phyloP scores from a whole-genome alignment of 352 stramenopile species.

The Globisporangium splendens region DNA sequence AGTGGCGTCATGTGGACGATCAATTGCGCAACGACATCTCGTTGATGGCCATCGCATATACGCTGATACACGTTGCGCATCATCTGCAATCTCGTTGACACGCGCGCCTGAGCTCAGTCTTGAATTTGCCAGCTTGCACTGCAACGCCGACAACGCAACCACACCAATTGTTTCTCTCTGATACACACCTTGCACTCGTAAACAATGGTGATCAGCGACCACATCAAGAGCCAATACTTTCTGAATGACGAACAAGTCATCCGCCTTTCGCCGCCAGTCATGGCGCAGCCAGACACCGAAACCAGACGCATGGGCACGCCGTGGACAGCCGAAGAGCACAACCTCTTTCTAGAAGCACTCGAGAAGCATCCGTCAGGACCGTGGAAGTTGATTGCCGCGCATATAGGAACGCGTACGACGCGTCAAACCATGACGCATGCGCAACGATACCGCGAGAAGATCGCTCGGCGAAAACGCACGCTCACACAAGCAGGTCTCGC shows the following conservation, averaged over 20 bases:
- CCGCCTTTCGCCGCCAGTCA: not conserved
- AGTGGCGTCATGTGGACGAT: no score
- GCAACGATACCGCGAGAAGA: slow-evolving; percentile 6
- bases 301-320: not conserved
- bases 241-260: not conserved
- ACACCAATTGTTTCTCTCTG: no score
- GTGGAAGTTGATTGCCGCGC: slow-evolving; percentile 11
- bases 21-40: no score
- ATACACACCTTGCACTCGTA: not conserved
- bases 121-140: no score
- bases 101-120: no score
- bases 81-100: no score
- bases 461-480: slow-evolving; percentile 3
- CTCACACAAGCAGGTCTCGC: no score
- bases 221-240: slow-evolving; percentile 5
- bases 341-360: slow-evolving; percentile 12
- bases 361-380: slow-evolving; percentile 12
- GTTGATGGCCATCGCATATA: no score
- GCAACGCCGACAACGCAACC: no score
- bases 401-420: slow-evolving; percentile 12
- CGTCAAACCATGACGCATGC: not conserved
- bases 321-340: slow-evolving; percentile 2
- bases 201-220: not conserved
- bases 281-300: no score
- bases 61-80: no score